Percentiles rank a stretch among this genome's conserved stretches.
phyloP scores from a whole-genome alignment of 2,329 filamentous ascomycete species.

The Daldinia sp. region DNA sequence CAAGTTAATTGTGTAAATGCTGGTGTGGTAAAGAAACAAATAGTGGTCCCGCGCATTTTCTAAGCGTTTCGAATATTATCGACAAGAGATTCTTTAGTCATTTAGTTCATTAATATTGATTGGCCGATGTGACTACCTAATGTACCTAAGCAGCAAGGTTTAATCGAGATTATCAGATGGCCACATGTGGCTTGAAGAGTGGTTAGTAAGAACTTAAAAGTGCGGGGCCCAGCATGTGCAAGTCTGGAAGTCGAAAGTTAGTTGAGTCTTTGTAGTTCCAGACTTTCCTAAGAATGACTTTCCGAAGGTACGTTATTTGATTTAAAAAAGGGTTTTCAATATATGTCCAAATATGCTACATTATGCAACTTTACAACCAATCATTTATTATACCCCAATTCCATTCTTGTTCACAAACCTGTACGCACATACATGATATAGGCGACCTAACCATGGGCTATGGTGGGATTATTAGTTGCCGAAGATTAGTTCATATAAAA shows the following conservation, averaged over 20 bases:
- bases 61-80: conserved; percentile 15
- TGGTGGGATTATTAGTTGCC: too few species aligned
- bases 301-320: background rate
- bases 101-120: background rate
- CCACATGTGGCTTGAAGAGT: conserved; percentile 15
- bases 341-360: background rate
- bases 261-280: conserved; percentile 6
- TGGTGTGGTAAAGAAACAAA: background rate
- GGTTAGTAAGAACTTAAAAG: conserved; percentile 12
- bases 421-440: background rate
- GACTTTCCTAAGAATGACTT: background rate
- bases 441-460: too few species aligned
- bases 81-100: conserved; percentile 8
- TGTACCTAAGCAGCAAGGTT: background rate
- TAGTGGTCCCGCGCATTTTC: conserved; percentile 8
- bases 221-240: conserved; percentile 16
- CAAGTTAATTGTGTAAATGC: too few species aligned
- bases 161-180: background rate
- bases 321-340: too few species aligned
- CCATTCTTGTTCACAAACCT: background rate
- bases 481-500: background rate
- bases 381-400: background rate
- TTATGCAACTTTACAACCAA: background rate
- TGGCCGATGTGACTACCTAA: background rate
- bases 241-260: background rate